Percentiles rank a stretch among this genome's conserved stretches.
These are phyloP conservation scores for Arctium lappa DNA, from an alignment of 129 eudicot species.

Conservation along the genomic window DNA sequence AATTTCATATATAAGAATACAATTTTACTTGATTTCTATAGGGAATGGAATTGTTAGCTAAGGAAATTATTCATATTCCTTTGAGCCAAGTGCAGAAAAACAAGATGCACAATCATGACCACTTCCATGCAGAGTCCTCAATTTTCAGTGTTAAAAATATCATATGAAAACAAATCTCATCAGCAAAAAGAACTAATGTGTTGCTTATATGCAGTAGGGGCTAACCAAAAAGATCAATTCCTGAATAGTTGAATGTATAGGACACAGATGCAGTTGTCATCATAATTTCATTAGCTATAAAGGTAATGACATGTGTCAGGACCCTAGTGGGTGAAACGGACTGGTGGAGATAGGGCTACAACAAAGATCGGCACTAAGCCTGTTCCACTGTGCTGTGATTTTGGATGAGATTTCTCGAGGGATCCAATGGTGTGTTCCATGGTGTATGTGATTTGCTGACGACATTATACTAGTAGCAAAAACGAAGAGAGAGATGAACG, in stretches of 20 bases:
- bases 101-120: background rate
- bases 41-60: background rate
- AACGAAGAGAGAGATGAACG: no score
- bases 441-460: background rate
- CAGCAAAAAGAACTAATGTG: background rate
- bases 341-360: background rate
- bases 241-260: background rate
- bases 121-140: background rate
- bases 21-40: background rate
- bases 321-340: background rate
- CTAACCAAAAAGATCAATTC: background rate
- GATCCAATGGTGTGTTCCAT: background rate
- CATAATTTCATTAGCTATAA: background rate
- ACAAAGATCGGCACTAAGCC: background rate
- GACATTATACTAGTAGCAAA: background rate
- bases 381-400: background rate
- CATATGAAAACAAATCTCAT: background rate
- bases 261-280: background rate
- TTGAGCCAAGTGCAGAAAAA: background rate
- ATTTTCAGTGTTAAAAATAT: background rate
- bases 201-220: background rate
- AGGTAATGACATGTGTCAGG: background rate
- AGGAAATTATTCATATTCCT: background rate
- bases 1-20: background rate
- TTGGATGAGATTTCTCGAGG: background rate